phyloP scores from a whole-genome alignment of 805 yeast species.

The Candida ovalis region DNA sequence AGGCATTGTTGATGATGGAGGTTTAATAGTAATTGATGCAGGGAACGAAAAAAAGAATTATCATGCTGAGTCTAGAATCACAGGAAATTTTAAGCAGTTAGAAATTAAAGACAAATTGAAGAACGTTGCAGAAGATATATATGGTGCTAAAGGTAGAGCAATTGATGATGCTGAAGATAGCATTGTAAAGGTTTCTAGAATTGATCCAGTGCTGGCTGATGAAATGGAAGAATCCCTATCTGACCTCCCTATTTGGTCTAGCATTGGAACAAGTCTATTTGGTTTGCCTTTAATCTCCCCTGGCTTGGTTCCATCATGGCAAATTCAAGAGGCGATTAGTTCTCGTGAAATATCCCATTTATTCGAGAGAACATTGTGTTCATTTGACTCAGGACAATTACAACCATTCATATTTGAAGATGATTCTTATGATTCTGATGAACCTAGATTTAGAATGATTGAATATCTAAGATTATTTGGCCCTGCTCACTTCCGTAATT shows the following conservation, averaged over 20 bases:
- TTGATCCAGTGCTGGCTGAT: slow-evolving; percentile 1
- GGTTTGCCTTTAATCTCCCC: slow-evolving; percentile 40
- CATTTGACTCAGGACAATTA: background rate
- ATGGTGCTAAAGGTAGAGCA: slow-evolving; percentile 35
- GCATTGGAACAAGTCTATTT: slow-evolving; percentile 21
- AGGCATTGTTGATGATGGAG: slow-evolving; percentile 28
- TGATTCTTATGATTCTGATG: background rate
- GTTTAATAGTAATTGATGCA: slow-evolving; percentile 2
- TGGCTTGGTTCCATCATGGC: slow-evolving; percentile 47
- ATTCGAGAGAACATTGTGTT: background rate
- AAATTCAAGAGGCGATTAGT: slow-evolving; percentile 35
- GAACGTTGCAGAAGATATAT: slow-evolving; percentile 35
- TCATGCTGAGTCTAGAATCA: background rate
- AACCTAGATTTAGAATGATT: background rate
- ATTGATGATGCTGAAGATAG: slow-evolving; percentile 8
- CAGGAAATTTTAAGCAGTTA: background rate
- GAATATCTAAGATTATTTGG: background rate
- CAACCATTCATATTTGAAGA: background rate
- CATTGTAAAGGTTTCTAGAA: background rate
- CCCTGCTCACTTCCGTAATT: background rate
- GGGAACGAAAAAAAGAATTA: slow-evolving; percentile 3
- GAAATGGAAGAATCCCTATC: slow-evolving; percentile 10
- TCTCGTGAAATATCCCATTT: background rate
- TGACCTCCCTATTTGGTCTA: slow-evolving; percentile 15
- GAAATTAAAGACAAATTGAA: slow-evolving; percentile 9